phyloP scores from a whole-genome alignment of 2,329 filamentous ascomycete genomes.

The Colletotrichum plurivorum region DNA sequence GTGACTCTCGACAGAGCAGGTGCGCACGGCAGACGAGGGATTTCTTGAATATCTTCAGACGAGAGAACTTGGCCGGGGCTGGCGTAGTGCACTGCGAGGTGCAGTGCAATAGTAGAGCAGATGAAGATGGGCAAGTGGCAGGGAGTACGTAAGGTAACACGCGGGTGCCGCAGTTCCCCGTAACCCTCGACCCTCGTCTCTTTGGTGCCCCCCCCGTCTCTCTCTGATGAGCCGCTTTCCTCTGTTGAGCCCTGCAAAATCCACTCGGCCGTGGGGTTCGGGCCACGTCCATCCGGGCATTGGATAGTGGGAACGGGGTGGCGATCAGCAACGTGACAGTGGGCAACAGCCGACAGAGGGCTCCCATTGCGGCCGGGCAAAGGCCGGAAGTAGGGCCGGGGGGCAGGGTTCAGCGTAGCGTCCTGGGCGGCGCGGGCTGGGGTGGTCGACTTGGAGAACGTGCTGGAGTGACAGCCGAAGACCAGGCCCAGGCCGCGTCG shows the following conservation, averaged over 20 bases:
- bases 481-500: slow-evolving; percentile 32
- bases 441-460: slow-evolving; percentile 11
- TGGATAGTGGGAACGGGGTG: slow-evolving; percentile 36
- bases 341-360: slow-evolving; percentile 25
- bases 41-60: slow-evolving; percentile 30
- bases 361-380: slow-evolving; percentile 33
- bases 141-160: slow-evolving; percentile 22
- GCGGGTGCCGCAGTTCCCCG: slow-evolving; percentile 13
- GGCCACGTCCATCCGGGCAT: slow-evolving; percentile 29
- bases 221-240: slow-evolving; percentile 29
- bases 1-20: not conserved
- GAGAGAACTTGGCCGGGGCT: slow-evolving; percentile 14
- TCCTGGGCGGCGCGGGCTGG: slow-evolving; percentile 16
- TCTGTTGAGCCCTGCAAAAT: slow-evolving; percentile 24
- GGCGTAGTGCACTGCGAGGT: too few species aligned
- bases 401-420: slow-evolving; percentile 21
- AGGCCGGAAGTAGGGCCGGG: slow-evolving; percentile 24
- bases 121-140: slow-evolving; percentile 29
- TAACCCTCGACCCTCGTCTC: slow-evolving; percentile 7
- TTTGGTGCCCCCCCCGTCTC: slow-evolving; percentile 3
- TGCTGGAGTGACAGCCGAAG: slow-evolving; percentile 34
- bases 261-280: slow-evolving; percentile 34
- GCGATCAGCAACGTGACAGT: slow-evolving; percentile 38
- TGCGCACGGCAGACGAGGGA: slow-evolving; percentile 13
- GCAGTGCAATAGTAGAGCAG: slow-evolving; percentile 1